These are phyloP conservation scores for Papiliotrema terrestris DNA, from an alignment of 1,284 basidiomycete species.

Conservation along the genomic window DNA sequence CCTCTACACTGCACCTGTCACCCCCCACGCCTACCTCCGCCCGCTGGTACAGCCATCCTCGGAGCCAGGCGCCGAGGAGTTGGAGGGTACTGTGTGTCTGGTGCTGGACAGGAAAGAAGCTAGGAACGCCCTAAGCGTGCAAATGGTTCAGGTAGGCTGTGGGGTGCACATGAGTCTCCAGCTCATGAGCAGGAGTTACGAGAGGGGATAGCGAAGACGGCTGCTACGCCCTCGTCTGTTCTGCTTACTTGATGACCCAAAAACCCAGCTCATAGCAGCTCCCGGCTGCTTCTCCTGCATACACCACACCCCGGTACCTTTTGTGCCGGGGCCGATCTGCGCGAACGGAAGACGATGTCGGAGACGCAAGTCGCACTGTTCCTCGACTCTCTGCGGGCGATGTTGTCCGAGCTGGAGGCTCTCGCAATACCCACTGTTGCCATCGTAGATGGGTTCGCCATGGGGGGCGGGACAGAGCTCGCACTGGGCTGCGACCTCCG, in stretches of 20 bases:
- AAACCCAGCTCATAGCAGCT: conserved; percentile 46
- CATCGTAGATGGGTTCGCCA: conserved; percentile 86
- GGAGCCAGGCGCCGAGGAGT: conserved; percentile 12
- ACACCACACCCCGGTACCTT: conserved; percentile 73
- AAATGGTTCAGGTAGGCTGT: conserved; percentile 60
- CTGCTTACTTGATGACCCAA: not conserved
- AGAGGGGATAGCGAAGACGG: conserved; percentile 64
- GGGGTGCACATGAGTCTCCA: not conserved
- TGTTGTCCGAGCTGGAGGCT: conserved; percentile 69
- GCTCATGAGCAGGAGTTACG: conserved; percentile 60
- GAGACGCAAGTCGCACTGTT: conserved; percentile 71
- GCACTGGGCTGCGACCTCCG: conserved; percentile 83
- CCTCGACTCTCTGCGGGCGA: conserved; percentile 68
- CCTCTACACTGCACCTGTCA: conserved; percentile 1
- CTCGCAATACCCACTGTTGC: conserved; percentile 85
- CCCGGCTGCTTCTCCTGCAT: conserved; percentile 73
- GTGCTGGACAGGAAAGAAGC: conserved; percentile 73
- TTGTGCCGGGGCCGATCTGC: conserved; percentile 89
- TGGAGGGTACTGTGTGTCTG: conserved; percentile 48
- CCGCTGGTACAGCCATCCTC: conserved; percentile 11
- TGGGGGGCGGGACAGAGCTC: conserved; percentile 87
- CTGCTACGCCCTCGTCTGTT: conserved; percentile 59
- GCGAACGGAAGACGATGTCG: conserved; percentile 77
- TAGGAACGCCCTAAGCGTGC: conserved; percentile 83
- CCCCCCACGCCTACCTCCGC: conserved; percentile 32